A percentile compares a stretch with the other conserved stretches of the same genome.
Evolutionary conservation across 108 stramenopile species (phyloP).

Genomic region (Fragilaria radians): DNA sequence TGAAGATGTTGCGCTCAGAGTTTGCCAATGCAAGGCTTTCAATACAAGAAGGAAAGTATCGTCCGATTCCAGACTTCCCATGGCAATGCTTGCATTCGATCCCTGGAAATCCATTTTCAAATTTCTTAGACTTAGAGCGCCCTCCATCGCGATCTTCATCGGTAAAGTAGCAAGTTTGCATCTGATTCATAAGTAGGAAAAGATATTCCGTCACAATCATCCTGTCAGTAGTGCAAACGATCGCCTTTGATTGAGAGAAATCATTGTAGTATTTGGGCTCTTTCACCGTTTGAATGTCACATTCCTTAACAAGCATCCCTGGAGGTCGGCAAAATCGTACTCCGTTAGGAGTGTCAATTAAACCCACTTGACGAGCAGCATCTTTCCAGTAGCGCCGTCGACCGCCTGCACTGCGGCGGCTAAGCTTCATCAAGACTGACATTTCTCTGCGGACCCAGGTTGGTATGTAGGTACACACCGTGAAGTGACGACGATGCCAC

Average conservation of each 20-base stretch:
- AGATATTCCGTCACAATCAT: conserved; percentile 42
- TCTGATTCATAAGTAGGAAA: conserved; percentile 65
- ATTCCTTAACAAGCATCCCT: not conserved
- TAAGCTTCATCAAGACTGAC: conserved; percentile 15
- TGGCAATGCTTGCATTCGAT: conserved; percentile 74
- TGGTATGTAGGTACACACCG: conserved; percentile 74
- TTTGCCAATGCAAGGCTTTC: conserved; percentile 66
- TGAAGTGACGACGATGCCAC: conserved; percentile 90
- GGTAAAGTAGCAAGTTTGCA: conserved; percentile 68
- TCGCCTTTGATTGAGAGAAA: not conserved
- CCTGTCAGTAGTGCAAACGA: conserved; percentile 14
- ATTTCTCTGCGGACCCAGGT: conserved; percentile 42
- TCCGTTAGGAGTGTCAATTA: conserved; percentile 64
- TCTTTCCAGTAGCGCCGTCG: conserved; percentile 78
- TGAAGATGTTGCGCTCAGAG: conserved; percentile 67
- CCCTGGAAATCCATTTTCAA: conserved; percentile 58
- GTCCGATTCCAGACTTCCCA: conserved; percentile 60
- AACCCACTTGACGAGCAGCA: conserved; percentile 48
- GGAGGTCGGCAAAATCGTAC: conserved; percentile 46
- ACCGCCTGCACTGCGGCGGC: conserved; percentile 52
- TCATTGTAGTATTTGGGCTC: too few species aligned
- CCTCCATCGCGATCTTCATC: conserved; percentile 74
- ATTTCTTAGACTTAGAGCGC: conserved; percentile 53
- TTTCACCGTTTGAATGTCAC: too few species aligned
- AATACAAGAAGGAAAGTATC: conserved; percentile 67